Conservation (phyloP, 306 rosid species). For the Luffa acutangula region DNA sequence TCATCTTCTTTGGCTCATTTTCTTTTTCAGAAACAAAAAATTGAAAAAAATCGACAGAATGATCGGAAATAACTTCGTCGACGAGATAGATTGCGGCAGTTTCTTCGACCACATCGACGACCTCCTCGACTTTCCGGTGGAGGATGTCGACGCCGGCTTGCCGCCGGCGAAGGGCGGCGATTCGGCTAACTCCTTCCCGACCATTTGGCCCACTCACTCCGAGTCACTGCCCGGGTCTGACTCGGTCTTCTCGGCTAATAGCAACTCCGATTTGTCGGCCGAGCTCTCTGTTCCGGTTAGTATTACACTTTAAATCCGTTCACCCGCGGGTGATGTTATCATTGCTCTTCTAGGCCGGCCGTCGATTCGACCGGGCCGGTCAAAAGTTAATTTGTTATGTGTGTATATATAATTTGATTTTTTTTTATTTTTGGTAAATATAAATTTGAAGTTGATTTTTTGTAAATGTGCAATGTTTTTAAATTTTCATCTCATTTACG, state of each 20-base stretch:
- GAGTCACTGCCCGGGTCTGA: constrained; percentile 42
- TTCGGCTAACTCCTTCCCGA: constrained; percentile 36
- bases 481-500: neutral
- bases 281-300: constrained; percentile 96
- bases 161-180: constrained; percentile 16
- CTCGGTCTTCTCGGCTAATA: constrained; percentile 56
- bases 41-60: constrained; percentile 28
- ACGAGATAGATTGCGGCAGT: constrained; percentile 85
- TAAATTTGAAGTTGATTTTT: no score
- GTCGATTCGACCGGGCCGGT: neutral
- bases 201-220: constrained; percentile 47
- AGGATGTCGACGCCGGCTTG: constrained; percentile 47
- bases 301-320: neutral
- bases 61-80: constrained; percentile 70
- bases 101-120: constrained; percentile 96
- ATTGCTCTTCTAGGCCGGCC: neutral
- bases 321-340: neutral
- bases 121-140: constrained; percentile 70
- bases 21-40: neutral
- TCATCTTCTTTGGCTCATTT: constrained; percentile 1
- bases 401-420: no score
- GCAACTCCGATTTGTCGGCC: constrained; percentile 76
- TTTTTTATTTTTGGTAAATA: no score
- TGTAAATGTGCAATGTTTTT: neutral
- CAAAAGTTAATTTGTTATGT: neutral